A percentile compares a stretch with the other conserved stretches of the same genome.
Conservation (phyloP, 2,329 filamentous ascomycete species). For the Pestalotiopsis sp. region DNA sequence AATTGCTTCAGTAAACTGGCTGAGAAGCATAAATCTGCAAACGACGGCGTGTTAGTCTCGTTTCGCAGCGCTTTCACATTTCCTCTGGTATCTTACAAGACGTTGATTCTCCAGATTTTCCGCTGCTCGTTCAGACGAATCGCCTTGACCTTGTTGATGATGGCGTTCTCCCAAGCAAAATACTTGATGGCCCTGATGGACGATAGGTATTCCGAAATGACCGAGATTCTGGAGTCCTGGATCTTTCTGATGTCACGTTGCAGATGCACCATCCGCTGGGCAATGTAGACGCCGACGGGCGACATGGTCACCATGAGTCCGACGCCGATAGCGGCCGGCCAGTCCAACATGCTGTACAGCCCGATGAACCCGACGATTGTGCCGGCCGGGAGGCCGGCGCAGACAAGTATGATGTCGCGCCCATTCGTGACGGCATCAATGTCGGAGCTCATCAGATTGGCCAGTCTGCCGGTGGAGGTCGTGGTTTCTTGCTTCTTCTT, state of each 20-base stretch:
- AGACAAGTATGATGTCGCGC: constrained; percentile 50
- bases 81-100: constrained; percentile 36
- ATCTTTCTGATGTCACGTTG: constrained; percentile 54
- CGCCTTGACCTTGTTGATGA: constrained; percentile 49
- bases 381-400: constrained; percentile 45
- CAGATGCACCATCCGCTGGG: constrained; percentile 48
- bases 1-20: constrained; percentile 51
- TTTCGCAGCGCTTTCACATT: constrained; percentile 18
- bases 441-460: constrained; percentile 60
- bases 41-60: constrained; percentile 5
- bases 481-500: constrained; percentile 31
- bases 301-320: constrained; percentile 45
- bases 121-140: constrained; percentile 53
- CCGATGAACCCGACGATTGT: constrained; percentile 49
- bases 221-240: constrained; percentile 57
- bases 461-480: constrained; percentile 50
- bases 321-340: constrained; percentile 54
- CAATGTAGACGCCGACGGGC: constrained; percentile 51
- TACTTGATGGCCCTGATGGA: constrained; percentile 62
- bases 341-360: constrained; percentile 56
- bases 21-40: constrained; percentile 33
- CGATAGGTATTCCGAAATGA: constrained; percentile 57
- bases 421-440: constrained; percentile 54
- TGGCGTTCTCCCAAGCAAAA: constrained; percentile 59
- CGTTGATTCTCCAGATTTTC: constrained; percentile 52